Percentiles rank a stretch among this genome's conserved stretches.
These are phyloP conservation scores for Poteriospumella lacustris DNA, from an alignment of 108 stramenopile genomes.

Conservation along the genomic window DNA sequence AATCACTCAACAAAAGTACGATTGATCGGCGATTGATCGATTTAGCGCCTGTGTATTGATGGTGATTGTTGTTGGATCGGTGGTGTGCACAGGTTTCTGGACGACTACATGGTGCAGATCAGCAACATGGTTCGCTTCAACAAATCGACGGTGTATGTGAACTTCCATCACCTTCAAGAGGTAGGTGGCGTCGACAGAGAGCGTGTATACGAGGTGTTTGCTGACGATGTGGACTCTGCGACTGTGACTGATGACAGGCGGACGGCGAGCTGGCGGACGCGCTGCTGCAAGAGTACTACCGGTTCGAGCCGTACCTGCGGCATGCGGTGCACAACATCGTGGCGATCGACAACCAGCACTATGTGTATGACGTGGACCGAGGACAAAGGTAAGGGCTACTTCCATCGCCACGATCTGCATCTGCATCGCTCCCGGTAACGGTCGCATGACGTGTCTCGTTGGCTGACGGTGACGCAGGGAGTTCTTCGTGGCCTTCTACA, in stretches of 20 bases:
- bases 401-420: not conserved
- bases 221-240: no score
- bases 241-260: no score
- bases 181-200: no score
- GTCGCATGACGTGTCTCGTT: no score
- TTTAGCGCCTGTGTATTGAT: not conserved
- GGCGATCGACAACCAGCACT: conserved; percentile 54
- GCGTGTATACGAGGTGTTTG: no score
- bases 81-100: not conserved
- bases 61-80: not conserved
- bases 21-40: no score
- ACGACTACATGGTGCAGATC: conserved; percentile 17
- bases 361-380: conserved; percentile 41
- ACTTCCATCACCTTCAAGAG: conserved; percentile 33
- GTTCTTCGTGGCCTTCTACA: conserved; percentile 74
- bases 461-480: not conserved
- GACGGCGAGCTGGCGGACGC: conserved; percentile 51
- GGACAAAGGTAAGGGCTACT: not conserved
- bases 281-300: conserved; percentile 68
- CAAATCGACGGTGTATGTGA: conserved; percentile 31
- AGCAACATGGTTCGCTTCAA: conserved; percentile 20
- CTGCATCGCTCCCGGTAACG: not conserved
- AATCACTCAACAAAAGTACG: not conserved
- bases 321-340: conserved; percentile 60
- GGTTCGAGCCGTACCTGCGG: conserved; percentile 74